Base-by-base conservation (phyloP, 164 flowering plant species). In the Vitis rotundifolia region DNA sequence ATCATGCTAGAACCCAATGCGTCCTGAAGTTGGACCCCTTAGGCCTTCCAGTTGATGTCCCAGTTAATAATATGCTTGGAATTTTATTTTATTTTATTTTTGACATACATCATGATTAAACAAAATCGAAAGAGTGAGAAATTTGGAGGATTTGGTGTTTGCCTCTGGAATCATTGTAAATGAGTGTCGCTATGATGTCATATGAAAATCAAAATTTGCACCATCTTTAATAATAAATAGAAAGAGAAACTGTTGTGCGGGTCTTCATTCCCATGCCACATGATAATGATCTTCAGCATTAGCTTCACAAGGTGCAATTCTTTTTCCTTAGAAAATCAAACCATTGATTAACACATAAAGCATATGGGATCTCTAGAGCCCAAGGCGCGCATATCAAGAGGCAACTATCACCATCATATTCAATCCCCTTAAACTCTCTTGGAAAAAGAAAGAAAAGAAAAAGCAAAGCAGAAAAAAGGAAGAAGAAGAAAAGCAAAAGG, bases 281-380 rank as follows among this genome's bases (percentile, higher is more conserved):
- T 22, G 65, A 53, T 63, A 29, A 63, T 59, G 47, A 54, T 61
- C n/a, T 18, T 18, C 28, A 18, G n/a, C 55, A 55, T 26, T 3
- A 69, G 5, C 49, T 50, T 62, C 55, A 69, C 52, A 69, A 61
- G 14, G 44, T 65, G 66, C 66, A 69, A 28, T 58, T 68, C 47
- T 49, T 71, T 52, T 63, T 18, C 52, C 12, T 6, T 37, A 37
- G 55, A 64, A 71, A 67, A 70, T 67, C 74, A 77, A 77, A 67
- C 77, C 80, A 70, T 69, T 66, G 52, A 62, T 69, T 64, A 64
- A 61, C 56, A 77, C 63, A 73, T 55, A 15, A 73, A 68, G 49
- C 68, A 67, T 22, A 63, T 31, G 76, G 71, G 71, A 53, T 71
- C 63, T 76, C 55, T 52, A 63, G 65, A 63, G 26, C 72, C 66